Percentiles rank a stretch among this genome's conserved stretches.
These are phyloP conservation scores for Penicillium chermesinum DNA, from an alignment of 495 filamentous ascomycete species.

Conservation along the genomic window DNA sequence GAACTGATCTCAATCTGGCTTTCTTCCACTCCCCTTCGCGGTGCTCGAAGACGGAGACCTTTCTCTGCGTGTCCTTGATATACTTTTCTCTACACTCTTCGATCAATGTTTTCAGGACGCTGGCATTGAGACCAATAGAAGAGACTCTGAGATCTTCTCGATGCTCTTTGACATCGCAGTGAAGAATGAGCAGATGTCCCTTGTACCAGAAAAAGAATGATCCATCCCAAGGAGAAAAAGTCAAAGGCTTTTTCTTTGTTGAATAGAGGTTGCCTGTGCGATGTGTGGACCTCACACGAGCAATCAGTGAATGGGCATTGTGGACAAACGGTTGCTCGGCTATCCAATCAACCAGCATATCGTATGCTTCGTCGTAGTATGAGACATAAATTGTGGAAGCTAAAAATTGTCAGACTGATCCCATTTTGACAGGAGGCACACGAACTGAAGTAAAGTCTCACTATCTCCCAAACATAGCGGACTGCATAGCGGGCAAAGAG, in stretches of 20 bases:
- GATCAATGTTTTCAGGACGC: slow-evolving; percentile 15
- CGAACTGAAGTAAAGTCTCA: slow-evolving; percentile 28
- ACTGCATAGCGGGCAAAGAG: slow-evolving; percentile 22
- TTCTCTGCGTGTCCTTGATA: slow-evolving; percentile 14
- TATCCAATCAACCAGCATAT: slow-evolving; percentile 25
- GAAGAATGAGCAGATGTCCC: slow-evolving; percentile 19
- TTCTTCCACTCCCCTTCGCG: slow-evolving; percentile 14
- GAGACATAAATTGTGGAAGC: slow-evolving; percentile 25
- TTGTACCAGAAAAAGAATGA: slow-evolving; percentile 26
- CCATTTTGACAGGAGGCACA: slow-evolving; percentile 9
- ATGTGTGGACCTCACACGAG: slow-evolving; percentile 16
- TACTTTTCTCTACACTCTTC: slow-evolving; percentile 17
- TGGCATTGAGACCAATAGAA: slow-evolving; percentile 16
- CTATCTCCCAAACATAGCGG: slow-evolving; percentile 18
- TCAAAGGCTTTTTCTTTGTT: slow-evolving; percentile 25
- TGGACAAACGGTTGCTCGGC: slow-evolving; percentile 19
- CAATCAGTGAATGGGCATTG: slow-evolving; percentile 17
- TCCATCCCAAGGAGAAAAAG: slow-evolving; percentile 24
- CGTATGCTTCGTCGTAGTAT: slow-evolving; percentile 24
- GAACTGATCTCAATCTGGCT: slow-evolving; percentile 44
- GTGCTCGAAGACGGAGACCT: slow-evolving; percentile 12
- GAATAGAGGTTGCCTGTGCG: slow-evolving; percentile 1
- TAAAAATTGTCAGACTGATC: slow-evolving; percentile 18
- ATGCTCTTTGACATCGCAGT: slow-evolving; percentile 18
- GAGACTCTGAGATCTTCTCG: slow-evolving; percentile 16